Evolutionary conservation across 1,284 basidiomycete genomes (phyloP), one percentile per base, ranked within the genome.

Genomic region (Sporisorium iseilematis-ciliati): DNA sequence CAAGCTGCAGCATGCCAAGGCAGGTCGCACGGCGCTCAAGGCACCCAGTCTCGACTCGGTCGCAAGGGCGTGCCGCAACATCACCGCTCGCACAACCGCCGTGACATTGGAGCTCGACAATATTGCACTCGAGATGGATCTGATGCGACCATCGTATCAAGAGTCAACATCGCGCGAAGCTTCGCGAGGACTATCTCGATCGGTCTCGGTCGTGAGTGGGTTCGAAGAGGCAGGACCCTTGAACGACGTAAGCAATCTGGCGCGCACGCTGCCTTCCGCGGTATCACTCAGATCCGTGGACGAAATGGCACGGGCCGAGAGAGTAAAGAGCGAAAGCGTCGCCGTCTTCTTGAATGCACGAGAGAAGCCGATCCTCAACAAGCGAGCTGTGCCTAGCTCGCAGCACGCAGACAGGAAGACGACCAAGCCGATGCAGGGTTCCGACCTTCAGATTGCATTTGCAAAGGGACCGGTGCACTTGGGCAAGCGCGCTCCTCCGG

Each of bases 21-120:
- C 89, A 0, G 92, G 91, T 25, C 90, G 89, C 75, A 88, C 90
- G 7, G 85, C 87, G 2, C 29, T 61, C 79, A 93, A 92, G 75
- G 89, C 92, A 7, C 93, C 94, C 0, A 91, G 92, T 11, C 85
- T 95, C 50, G 93, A 94, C 79, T 92, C 92, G 0, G 89, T 95
- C 78, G 91, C 92, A 70, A 89, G 93, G 29, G 92, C 92, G 0
- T 92, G 91, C 77, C 90, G 91, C 51, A 95, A 95, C 83, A 93
- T 95, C 72, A 91, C 92, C 53, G 77, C 81, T 10, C 85, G 86
- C 14, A 86, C 87, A 57, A 87, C 89, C 33, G 90, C 91, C 66
- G 91, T 92, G 84, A 86, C 87, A 1, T 85, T 88, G 46, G 90
- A 91, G 38, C 86, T 94, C 31, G 87, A 88, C 25, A 84, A 86